Evolutionary conservation across 1,139 yeast species (phyloP).

Genomic region (Candida neerlandica): DNA sequence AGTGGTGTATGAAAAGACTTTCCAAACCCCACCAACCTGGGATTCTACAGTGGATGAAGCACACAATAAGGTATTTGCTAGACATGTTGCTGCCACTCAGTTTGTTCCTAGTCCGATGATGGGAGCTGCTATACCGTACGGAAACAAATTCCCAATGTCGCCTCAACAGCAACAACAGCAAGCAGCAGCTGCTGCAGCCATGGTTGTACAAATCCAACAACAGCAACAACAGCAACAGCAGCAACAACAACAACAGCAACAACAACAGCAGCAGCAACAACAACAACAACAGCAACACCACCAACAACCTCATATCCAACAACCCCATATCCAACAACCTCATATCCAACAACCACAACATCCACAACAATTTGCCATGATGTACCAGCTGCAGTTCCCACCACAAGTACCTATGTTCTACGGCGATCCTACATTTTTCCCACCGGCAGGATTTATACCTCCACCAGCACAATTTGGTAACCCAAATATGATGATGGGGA

Average conservation of each 20-base stretch:
- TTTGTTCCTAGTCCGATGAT: constrained; percentile 40
- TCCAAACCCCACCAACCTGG: constrained; percentile 84
- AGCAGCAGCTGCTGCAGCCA: constrained; percentile 29
- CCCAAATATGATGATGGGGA: constrained; percentile 10
- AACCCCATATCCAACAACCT: constrained; percentile 33
- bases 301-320: constrained; percentile 42
- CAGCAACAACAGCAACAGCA: constrained; percentile 45
- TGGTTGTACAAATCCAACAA: constrained; percentile 40
- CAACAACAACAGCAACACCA: constrained; percentile 29
- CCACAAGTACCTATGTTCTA: constrained; percentile 21
- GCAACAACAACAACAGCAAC: constrained; percentile 27
- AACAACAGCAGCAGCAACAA: constrained; percentile 37
- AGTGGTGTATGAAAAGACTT: constrained; percentile 56
- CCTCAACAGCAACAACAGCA: constrained; percentile 29
- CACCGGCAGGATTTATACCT: constrained; percentile 42
- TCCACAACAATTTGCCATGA: constrained; percentile 31
- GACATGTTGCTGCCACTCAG: constrained; percentile 24
- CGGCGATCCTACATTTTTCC: constrained; percentile 36
- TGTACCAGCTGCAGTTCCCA: constrained; percentile 39
- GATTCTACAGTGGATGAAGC: constrained; percentile 57
- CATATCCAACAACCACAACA: constrained; percentile 1
- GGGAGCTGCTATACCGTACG: constrained; percentile 21
- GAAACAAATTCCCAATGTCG: constrained; percentile 24
- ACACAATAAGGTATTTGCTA: constrained; percentile 50
- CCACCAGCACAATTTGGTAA: constrained; percentile 25